These are phyloP conservation scores for Talaromyces sp. DNA, from an alignment of 2,329 filamentous ascomycete species.

Conservation along the genomic window DNA sequence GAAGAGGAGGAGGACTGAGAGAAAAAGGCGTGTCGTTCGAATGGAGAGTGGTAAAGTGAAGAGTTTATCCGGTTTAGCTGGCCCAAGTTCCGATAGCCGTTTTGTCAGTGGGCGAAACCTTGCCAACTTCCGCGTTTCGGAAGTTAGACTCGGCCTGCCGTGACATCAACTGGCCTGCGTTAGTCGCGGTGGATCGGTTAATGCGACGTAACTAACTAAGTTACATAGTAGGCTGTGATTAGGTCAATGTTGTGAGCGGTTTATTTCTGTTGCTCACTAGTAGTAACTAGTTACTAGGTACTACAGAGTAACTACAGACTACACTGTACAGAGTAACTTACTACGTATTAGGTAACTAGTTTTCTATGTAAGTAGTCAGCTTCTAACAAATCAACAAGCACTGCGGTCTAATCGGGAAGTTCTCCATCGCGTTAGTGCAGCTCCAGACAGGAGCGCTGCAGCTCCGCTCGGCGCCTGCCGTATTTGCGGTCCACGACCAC, in stretches of 20 bases:
- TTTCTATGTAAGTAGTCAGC: too few species aligned
- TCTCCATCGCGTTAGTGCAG: conserved; percentile 2
- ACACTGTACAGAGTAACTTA: too few species aligned
- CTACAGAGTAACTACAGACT: too few species aligned
- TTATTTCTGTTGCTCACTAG: background rate
- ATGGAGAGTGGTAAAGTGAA: conserved; percentile 9
- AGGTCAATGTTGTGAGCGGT: background rate
- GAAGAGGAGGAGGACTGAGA: conserved; percentile 9
- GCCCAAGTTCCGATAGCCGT: conserved; percentile 18
- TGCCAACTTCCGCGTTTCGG: conserved; percentile 22
- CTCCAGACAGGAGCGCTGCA: background rate
- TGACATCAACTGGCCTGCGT: conserved; percentile 4
- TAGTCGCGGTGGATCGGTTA: background rate
- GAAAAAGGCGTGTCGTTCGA: conserved; percentile 7
- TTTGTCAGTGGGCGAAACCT: background rate
- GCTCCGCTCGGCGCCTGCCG: conserved; percentile 3
- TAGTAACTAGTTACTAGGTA: too few species aligned
- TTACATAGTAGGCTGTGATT: too few species aligned
- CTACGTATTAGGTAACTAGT: too few species aligned
- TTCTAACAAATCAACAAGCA: too few species aligned
- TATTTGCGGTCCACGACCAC: background rate
- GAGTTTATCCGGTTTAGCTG: conserved; percentile 18
- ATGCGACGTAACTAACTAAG: conserved; percentile 11
- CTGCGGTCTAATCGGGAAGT: too few species aligned
- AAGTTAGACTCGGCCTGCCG: conserved; percentile 14